Conservation (phyloP, 208 protist species). For the Trypanosoma vivax region DNA sequence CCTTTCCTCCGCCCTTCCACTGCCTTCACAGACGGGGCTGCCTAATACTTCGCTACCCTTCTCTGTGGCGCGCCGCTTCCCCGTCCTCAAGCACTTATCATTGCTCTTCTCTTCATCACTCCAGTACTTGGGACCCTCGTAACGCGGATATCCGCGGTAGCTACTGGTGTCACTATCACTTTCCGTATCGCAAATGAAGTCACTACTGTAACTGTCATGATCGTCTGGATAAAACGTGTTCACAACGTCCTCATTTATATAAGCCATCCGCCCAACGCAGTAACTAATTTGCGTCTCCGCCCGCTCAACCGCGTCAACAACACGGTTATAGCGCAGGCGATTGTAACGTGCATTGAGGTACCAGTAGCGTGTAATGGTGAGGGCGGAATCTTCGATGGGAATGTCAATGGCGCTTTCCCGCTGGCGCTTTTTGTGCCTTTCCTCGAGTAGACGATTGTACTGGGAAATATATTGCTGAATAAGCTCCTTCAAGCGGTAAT, state of each 20-base stretch:
- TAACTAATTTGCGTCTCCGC: slow-evolving; percentile 30
- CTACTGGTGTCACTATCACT: slow-evolving; percentile 1
- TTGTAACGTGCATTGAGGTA: slow-evolving; percentile 75
- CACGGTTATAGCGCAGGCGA: slow-evolving; percentile 74
- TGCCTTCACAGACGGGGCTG: background rate
- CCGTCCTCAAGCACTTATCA: no score
- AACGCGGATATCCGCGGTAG: slow-evolving; percentile 1
- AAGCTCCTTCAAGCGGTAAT: slow-evolving; percentile 68
- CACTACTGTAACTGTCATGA: slow-evolving; percentile 4
- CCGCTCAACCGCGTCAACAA: slow-evolving; percentile 58
- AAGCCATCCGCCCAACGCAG: slow-evolving; percentile 29
- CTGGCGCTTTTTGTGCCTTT: slow-evolving; percentile 23
- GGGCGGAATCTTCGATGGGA: slow-evolving; percentile 9
- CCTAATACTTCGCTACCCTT: background rate
- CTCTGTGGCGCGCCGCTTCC: background rate
- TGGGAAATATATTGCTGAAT: slow-evolving; percentile 69
- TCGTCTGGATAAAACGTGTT: slow-evolving; percentile 21
- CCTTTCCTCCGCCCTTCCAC: background rate
- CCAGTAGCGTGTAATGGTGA: slow-evolving; percentile 77
- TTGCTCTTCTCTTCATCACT: slow-evolving; percentile 6
- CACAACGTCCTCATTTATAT: slow-evolving; percentile 32
- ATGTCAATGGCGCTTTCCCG: background rate
- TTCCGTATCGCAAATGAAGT: slow-evolving; percentile 19
- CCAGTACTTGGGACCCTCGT: slow-evolving; percentile 5
- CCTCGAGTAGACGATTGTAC: slow-evolving; percentile 60